Conservation (phyloP, 352 stramenopile genomes). For the Pythium monospermum region DNA sequence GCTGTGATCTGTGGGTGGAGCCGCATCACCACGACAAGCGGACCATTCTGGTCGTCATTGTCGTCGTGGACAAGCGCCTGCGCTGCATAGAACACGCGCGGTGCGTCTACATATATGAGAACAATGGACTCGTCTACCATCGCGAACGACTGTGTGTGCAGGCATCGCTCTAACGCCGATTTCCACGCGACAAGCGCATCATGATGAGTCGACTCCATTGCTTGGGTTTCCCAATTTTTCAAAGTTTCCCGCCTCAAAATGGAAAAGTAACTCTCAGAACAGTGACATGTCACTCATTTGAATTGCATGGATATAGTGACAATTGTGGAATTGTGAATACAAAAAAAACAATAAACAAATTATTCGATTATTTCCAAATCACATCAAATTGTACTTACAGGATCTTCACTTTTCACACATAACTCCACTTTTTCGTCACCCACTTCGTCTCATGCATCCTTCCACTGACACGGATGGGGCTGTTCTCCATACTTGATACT, state of each 20-base stretch:
- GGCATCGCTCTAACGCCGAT: constrained; percentile 11
- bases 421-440: too few relatives aligned
- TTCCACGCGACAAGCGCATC: constrained; percentile 5
- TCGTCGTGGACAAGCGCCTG: constrained; percentile 13
- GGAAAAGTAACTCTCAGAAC: background rate
- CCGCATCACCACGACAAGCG: constrained; percentile 15
- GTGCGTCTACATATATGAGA: constrained; percentile 13
- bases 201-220: background rate
- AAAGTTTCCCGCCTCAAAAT: constrained; percentile 10
- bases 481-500: too few relatives aligned
- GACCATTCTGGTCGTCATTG: background rate
- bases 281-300: background rate
- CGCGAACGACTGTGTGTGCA: constrained; percentile 5
- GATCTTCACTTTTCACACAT: too few relatives aligned
- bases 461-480: background rate
- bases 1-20: constrained; percentile 9
- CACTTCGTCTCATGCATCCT: too few relatives aligned
- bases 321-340: background rate
- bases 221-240: background rate
- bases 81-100: constrained; percentile 15
- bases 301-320: background rate
- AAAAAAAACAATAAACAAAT: background rate
- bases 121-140: constrained; percentile 10
- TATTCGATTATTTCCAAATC: too few relatives aligned
- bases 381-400: too few relatives aligned